Conservation (phyloP, 768 basidiomycete genomes). For the Pleurotus tuber-regium region DNA sequence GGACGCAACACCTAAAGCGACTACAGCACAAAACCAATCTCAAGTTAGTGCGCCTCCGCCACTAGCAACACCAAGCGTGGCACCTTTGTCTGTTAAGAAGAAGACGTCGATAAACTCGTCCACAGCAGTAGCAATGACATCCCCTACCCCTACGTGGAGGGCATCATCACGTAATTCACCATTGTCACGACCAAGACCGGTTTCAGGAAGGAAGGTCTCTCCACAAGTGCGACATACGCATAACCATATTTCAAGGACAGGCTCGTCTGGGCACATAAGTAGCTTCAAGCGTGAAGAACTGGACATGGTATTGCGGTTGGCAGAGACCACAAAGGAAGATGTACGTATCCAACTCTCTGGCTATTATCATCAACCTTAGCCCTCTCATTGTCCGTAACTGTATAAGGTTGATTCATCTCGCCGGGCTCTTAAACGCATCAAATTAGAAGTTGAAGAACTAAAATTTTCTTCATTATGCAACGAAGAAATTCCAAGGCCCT, state of each 20-base stretch:
- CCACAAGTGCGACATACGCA: slow-evolving; percentile 44
- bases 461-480: slow-evolving; percentile 15
- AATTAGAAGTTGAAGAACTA: slow-evolving; percentile 58
- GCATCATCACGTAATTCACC: slow-evolving; percentile 51
- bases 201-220: slow-evolving; percentile 53
- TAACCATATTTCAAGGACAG: slow-evolving; percentile 28
- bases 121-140: slow-evolving; percentile 33
- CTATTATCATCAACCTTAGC: slow-evolving; percentile 1
- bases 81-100: slow-evolving; percentile 85
- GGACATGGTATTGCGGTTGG: slow-evolving; percentile 45
- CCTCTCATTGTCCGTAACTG: too few species aligned
- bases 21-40: slow-evolving; percentile 5
- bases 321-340: slow-evolving; percentile 61
- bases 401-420: slow-evolving; percentile 69
- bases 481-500: slow-evolving; percentile 41
- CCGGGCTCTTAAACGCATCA: slow-evolving; percentile 72
- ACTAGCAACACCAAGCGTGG: slow-evolving; percentile 42
- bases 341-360: slow-evolving; percentile 37
- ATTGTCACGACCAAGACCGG: slow-evolving; percentile 42
- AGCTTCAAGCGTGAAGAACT: slow-evolving; percentile 33
- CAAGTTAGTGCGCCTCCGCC: slow-evolving; percentile 25
- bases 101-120: slow-evolving; percentile 61
- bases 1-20: slow-evolving; percentile 52
- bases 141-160: slow-evolving; percentile 37
- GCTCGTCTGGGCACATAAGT: slow-evolving; percentile 23